A percentile compares a stretch with the other conserved stretches of the same genome.
phyloP scores from a whole-genome alignment of 1,139 yeast genomes.

The Pneumocystis sp. region DNA sequence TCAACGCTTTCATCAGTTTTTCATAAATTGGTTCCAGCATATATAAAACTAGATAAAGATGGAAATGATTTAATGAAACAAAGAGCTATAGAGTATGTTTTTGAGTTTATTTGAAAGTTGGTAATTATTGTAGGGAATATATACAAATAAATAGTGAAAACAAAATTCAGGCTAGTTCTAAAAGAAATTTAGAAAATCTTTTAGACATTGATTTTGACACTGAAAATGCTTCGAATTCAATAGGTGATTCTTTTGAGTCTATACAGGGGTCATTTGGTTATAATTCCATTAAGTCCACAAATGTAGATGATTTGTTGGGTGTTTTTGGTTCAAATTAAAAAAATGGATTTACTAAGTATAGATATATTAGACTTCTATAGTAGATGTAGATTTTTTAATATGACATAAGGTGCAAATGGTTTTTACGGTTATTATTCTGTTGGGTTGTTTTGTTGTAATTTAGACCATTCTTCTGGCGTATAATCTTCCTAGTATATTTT shows the following conservation, averaged over 20 bases:
- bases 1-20: constrained; percentile 81
- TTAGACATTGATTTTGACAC: constrained; percentile 60
- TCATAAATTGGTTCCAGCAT: constrained; percentile 65
- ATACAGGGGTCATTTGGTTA: constrained; percentile 16
- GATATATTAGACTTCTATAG: constrained; percentile 49
- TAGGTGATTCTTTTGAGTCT: constrained; percentile 19
- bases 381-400: not conserved
- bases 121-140: constrained; percentile 33
- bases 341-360: constrained; percentile 21
- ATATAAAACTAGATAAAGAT: constrained; percentile 36
- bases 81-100: constrained; percentile 38
- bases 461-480: not conserved
- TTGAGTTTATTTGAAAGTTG: not conserved
- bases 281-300: constrained; percentile 12
- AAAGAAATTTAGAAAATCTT: constrained; percentile 56
- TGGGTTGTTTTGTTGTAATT: not conserved
- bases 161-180: constrained; percentile 40
- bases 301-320: constrained; percentile 9
- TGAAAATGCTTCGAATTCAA: constrained; percentile 15
- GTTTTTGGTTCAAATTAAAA: constrained; percentile 14
- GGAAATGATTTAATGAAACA: constrained; percentile 32
- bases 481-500: not conserved
- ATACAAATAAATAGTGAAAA: constrained; percentile 65
- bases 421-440: not conserved
- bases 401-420: not conserved